Evolutionary conservation across 1,139 yeast genomes (phyloP), one percentile per base, ranked within the genome.

Genomic region (Suhomyces yuchorum): DNA sequence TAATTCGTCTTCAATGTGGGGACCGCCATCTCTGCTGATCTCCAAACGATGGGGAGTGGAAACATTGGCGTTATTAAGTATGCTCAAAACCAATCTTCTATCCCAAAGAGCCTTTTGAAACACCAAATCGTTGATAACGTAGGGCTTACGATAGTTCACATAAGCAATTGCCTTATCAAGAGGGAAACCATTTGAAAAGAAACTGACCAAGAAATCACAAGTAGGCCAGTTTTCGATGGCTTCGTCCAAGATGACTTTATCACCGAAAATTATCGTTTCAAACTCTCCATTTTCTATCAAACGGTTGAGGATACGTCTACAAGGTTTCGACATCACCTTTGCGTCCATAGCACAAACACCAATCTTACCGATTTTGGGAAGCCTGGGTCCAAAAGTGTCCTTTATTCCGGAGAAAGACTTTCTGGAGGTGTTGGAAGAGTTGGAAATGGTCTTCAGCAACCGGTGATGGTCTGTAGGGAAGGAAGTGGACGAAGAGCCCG

Each of bases 271-370:
- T 24, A 95, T 87, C 0, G 98, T 91, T 65, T 95, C 98, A 66
- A 95, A 93, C 67, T 93, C 99, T 24, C 97, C 97, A 58, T 89
- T 85, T 57, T 89, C 96, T 53, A 92, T 88, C 60, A 95, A 73
- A 44, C 97, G 75, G 65, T 89, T 92, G 58, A 95, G 75, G 53
- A 95, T 95, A 53, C 87, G 89, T 52, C 98, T 77, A 64, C 98
- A 93, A 2, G 99, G 99, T 68, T 95, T 95, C 35, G 96, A 87
- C 63, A 96, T 78, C 1, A 92, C 99, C 66, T 95, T 95, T 47
- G 93, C 85, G 67, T 95, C 99, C 98, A 95, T 92, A 8, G 99
- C 99, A 72, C 99, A 95, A 1, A 95, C 97, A 41, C 99, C 99
- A 58, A 95, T 90, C 58, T 90, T 91, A 33, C 99, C 99, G 54